phyloP scores from a whole-genome alignment of 2,329 filamentous ascomycete genomes.

The Gliomastix tumulicola region DNA sequence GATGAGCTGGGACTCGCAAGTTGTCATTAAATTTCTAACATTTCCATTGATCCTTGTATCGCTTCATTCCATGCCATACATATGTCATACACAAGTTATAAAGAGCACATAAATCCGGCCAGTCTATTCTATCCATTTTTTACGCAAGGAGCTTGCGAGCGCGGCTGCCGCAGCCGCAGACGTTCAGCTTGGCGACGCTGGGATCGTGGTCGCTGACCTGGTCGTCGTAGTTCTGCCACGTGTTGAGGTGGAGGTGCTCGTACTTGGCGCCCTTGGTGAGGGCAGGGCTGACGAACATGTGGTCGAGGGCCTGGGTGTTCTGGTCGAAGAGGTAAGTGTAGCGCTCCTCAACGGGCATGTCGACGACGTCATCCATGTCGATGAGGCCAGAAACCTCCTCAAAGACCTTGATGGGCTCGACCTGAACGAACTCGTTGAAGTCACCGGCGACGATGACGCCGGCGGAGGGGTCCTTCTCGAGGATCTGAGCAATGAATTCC shows the following conservation, averaged over 20 bases:
- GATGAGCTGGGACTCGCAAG: no score
- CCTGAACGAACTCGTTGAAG: constrained; percentile 66
- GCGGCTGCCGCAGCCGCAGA: constrained; percentile 43
- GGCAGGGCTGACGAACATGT: constrained; percentile 57
- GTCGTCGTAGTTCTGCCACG: constrained; percentile 52
- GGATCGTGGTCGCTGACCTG: constrained; percentile 65
- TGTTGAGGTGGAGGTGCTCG: constrained; percentile 66
- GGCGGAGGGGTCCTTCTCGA: constrained; percentile 47
- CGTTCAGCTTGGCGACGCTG: constrained; percentile 53
- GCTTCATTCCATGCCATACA: no score
- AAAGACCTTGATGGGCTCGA: constrained; percentile 51
- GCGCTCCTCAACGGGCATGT: constrained; percentile 46
- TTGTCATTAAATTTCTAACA: no score
- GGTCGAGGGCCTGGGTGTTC: constrained; percentile 64
- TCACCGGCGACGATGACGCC: constrained; percentile 57
- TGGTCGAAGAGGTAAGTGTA: constrained; percentile 67
- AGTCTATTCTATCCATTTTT: no score
- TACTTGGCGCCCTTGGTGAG: constrained; percentile 38
- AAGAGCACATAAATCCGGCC: no score
- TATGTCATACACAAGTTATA: no score
- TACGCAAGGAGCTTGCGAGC: no score
- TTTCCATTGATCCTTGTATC: no score
- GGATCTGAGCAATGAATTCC: constrained; percentile 51
- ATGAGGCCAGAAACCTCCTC: constrained; percentile 42
- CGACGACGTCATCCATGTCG: constrained; percentile 55